Percentiles rank a stretch among this genome's conserved stretches.
Evolutionary conservation across 495 filamentous ascomycete genomes (phyloP).

Genomic region (Paragyromitra xinjiangensis): DNA sequence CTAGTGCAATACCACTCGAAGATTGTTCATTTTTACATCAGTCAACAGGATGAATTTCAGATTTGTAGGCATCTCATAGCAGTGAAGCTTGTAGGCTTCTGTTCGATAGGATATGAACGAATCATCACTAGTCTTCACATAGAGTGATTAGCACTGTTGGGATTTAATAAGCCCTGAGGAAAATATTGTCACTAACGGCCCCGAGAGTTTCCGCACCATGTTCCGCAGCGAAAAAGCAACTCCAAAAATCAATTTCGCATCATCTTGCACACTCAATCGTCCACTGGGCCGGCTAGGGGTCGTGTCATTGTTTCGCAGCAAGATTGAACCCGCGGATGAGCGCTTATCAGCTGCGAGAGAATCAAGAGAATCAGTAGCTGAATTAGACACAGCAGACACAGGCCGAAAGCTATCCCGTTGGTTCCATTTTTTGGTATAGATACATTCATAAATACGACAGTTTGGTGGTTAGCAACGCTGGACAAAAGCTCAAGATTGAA

Average conservation of each 20-base stretch:
- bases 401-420: constrained; percentile 53
- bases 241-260: constrained; percentile 96
- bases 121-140: constrained; percentile 53
- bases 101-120: constrained; percentile 91
- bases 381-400: constrained; percentile 55
- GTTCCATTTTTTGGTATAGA: constrained; percentile 86
- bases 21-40: constrained; percentile 84
- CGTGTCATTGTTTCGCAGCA: constrained; percentile 57
- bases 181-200: constrained; percentile 63
- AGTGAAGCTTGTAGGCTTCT: constrained; percentile 95
- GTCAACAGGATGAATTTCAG: constrained; percentile 97
- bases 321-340: constrained; percentile 56
- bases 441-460: constrained; percentile 76
- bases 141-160: constrained; percentile 14
- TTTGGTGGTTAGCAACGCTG: constrained; percentile 26
- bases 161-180: not conserved
- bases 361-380: constrained; percentile 56
- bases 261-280: constrained; percentile 75
- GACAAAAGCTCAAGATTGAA: not conserved
- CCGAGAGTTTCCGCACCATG: constrained; percentile 86
- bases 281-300: constrained; percentile 60
- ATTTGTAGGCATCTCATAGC: constrained; percentile 95
- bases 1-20: constrained; percentile 93
- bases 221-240: constrained; percentile 94
- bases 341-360: constrained; percentile 47